These are phyloP conservation scores for Chaetomiaceae sp. DNA, from an alignment of 2,329 filamentous ascomycete species.

Conservation along the genomic window DNA sequence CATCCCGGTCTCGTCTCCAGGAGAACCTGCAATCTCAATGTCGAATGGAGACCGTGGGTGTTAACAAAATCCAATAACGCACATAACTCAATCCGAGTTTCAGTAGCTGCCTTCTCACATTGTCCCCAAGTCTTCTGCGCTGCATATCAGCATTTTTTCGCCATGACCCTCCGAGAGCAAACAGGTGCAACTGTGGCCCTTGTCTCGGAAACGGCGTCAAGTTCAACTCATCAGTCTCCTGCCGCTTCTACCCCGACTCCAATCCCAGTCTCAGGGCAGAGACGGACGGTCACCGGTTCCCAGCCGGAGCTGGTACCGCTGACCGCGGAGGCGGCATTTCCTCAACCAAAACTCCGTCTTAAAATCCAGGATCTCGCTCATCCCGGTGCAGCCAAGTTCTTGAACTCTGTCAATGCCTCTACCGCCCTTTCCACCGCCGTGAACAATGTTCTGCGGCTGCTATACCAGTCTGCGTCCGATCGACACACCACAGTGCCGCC, in stretches of 20 bases:
- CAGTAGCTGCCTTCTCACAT: too few relatives aligned
- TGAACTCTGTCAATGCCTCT: slow-evolving; percentile 57
- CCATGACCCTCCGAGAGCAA: slow-evolving; percentile 12
- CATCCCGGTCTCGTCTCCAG: not conserved
- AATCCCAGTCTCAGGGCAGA: slow-evolving; percentile 18
- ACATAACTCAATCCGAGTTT: too few relatives aligned
- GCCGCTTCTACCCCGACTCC: slow-evolving; percentile 3
- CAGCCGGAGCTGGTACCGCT: not conserved
- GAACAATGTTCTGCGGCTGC: slow-evolving; percentile 59
- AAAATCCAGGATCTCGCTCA: slow-evolving; percentile 53
- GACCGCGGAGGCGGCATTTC: slow-evolving; percentile 26
- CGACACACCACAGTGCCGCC: slow-evolving; percentile 42
- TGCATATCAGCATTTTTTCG: too few relatives aligned
- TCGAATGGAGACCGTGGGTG: too few relatives aligned
- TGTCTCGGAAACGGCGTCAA: not conserved
- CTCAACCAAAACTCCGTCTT: slow-evolving; percentile 52
- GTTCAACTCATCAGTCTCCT: not conserved
- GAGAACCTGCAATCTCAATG: not conserved
- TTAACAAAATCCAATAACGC: too few relatives aligned
- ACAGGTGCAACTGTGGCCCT: not conserved
- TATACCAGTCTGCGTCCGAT: slow-evolving; percentile 55
- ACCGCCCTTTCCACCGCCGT: slow-evolving; percentile 58
- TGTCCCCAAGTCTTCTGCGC: too few relatives aligned
- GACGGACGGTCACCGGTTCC: not conserved
- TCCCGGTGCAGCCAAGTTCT: slow-evolving; percentile 59